Conservation (phyloP, 116 monocot genomes). For the Posidonia oceanica region DNA sequence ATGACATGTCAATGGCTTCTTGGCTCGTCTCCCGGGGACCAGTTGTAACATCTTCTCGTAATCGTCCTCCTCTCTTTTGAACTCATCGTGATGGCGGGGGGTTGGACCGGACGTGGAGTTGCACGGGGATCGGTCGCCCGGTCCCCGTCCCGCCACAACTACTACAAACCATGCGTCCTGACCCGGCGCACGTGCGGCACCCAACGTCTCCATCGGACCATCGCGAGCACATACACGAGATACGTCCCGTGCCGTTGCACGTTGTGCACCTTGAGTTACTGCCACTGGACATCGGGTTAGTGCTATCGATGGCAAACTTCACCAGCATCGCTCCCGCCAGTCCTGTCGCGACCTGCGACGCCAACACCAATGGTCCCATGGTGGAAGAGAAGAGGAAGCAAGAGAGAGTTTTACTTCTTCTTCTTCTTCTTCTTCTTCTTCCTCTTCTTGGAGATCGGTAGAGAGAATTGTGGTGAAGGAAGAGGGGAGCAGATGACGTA, state of each 20-base stretch:
- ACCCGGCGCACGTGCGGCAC: constrained; percentile 72
- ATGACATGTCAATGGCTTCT: too few species aligned
- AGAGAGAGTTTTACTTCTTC: too few species aligned
- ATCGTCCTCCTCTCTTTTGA: not conserved
- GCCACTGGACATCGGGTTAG: constrained; percentile 19
- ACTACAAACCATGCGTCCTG: constrained; percentile 65
- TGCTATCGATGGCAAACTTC: constrained; percentile 35
- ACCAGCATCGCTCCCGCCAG: constrained; percentile 70
- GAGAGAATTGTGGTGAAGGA: too few species aligned
- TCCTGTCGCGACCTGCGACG: constrained; percentile 52
- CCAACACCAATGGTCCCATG: constrained; percentile 67
- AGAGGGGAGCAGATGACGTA: too few species aligned
- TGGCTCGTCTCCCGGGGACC: too few species aligned
- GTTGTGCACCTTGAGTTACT: constrained; percentile 29
- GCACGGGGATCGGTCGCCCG: constrained; percentile 55
- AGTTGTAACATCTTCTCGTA: too few species aligned
- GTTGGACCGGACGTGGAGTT: constrained; percentile 22
- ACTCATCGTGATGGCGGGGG: not conserved
- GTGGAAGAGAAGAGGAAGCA: not conserved
- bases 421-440: too few species aligned
- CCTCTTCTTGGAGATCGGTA: too few species aligned
- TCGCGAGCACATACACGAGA: constrained; percentile 61
- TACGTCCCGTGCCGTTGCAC: constrained; percentile 78
- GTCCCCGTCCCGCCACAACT: constrained; percentile 81
- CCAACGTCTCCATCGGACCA: constrained; percentile 94